Evolutionary conservation across 257 asterid species (phyloP), one percentile per base, ranked within the genome.

Genomic region (Misopates orontium): DNA sequence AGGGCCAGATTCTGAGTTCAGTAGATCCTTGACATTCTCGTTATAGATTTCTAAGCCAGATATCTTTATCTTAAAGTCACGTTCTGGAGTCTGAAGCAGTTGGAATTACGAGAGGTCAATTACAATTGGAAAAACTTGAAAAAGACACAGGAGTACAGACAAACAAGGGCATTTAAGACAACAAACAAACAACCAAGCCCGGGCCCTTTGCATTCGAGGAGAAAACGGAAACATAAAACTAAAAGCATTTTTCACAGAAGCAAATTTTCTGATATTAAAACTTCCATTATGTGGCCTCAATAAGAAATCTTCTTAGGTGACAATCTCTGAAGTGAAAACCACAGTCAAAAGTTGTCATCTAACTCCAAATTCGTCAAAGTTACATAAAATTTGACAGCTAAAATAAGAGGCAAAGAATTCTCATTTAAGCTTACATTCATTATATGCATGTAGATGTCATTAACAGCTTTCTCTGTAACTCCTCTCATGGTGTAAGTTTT

Each of bases 401-500:
- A 28, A 28, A 28, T 7, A 28, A 28, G 36, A 28, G 48, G 54
- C 68, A 58, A 24, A 47, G 57, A 67, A 44, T 21, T 56, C 10
- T 51, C 19, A 42, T 15, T n/a, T 51, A 50, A 64, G 40, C 95
- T 87, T 83, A 89, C 98, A 77, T 88, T 89, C 71, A 85, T 70
- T 74, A 92, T 89, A 73, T 92, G 97, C 78, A 59, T 69, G 80
- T 89, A 89, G 52, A 93, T 87, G 82, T 93, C 98, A 71, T 85
- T 74, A 44, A 89, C 96, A 44, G 97, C 97, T 80, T 92, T 85
- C 83, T 89, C 98, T 0, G 91, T 83, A 67, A 92, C 87, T 66
- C 98, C 98, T 66, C 88, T 78, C 98, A 92, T 92, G 11, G 98
- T 92, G 75, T 78, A 92, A 56, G 98, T 92, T 58, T 92, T 92